A percentile compares a stretch with the other conserved stretches of the same genome.
These are phyloP conservation scores for Backusella mclennaniae DNA, from an alignment of 192 early-diverging fungal species.

Conservation along the genomic window DNA sequence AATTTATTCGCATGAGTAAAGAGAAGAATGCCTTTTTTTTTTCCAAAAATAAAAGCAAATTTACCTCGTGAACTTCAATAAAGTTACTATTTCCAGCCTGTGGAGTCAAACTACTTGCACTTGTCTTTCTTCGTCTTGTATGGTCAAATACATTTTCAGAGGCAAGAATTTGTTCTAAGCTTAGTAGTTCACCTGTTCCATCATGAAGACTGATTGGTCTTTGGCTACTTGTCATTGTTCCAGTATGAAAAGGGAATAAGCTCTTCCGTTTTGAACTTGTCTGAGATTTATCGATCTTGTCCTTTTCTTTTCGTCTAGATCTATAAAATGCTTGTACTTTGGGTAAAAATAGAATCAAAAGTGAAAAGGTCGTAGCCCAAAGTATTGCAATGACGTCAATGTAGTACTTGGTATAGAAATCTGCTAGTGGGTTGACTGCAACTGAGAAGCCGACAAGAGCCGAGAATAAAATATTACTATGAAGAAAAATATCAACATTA, in stretches of 20 bases:
- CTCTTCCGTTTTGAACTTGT: background rate
- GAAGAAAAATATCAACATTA: background rate
- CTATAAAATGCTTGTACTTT: conserved; percentile 43
- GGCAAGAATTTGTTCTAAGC: conserved; percentile 26
- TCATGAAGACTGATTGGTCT: background rate
- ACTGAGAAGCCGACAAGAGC: conserved; percentile 43
- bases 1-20: background rate
- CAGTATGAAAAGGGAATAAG: background rate
- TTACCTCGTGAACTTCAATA: conserved; percentile 38
- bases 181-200: conserved; percentile 20
- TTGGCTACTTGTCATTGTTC: background rate
- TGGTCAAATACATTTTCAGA: conserved; percentile 14
- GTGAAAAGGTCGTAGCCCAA: conserved; percentile 47
- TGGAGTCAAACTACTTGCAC: conserved; percentile 19
- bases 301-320: conserved; percentile 17
- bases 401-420: conserved; percentile 46
- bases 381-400: conserved; percentile 41
- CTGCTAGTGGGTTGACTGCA: conserved; percentile 33
- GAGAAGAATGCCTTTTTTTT: background rate
- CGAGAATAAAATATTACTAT: conserved; percentile 50
- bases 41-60: background rate
- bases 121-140: conserved; percentile 8
- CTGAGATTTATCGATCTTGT: background rate
- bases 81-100: conserved; percentile 21
- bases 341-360: conserved; percentile 48